phyloP scores from a whole-genome alignment of 805 yeast species.

The Cyberlindnera misumaiensis region DNA sequence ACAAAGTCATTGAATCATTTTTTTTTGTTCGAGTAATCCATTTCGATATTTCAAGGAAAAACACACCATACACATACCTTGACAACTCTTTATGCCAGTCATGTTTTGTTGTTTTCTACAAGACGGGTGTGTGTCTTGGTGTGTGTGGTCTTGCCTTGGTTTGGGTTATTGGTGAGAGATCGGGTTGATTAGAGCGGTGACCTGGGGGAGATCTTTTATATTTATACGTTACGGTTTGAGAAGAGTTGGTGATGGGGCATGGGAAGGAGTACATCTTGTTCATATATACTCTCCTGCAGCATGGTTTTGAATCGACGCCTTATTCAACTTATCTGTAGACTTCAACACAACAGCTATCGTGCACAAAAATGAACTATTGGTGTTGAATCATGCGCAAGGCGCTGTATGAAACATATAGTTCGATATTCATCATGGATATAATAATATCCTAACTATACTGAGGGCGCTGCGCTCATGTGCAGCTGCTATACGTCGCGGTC shows the following conservation, averaged over 20 bases:
- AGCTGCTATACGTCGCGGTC: too few relatives aligned
- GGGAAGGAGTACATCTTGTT: conserved; percentile 7
- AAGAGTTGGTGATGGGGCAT: background rate
- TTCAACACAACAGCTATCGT: too few relatives aligned
- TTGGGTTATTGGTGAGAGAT: background rate
- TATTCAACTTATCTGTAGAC: conserved; percentile 7
- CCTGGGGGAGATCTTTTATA: conserved; percentile 4
- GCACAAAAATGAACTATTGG: too few relatives aligned
- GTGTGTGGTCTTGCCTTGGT: background rate
- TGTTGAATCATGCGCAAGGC: too few relatives aligned
- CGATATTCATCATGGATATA: background rate
- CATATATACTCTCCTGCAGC: conserved; percentile 3
- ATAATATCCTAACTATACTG: too few relatives aligned
- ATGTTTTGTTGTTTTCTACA: conserved; percentile 2
- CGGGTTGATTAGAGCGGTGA: background rate
- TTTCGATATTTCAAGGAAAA: background rate
- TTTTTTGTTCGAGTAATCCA: background rate
- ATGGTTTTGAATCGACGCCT: background rate
- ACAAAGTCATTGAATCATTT: conserved; percentile 1
- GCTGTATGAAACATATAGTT: too few relatives aligned
- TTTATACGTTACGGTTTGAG: conserved; percentile 12
- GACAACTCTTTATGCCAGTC: conserved; percentile 3
- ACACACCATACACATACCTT: background rate
- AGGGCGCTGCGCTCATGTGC: too few relatives aligned
- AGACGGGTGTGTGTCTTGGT: conserved; percentile 2